Percentiles rank a stretch among this genome's conserved stretches.
Evolutionary conservation across 108 stramenopile genomes (phyloP).

Genomic region (Nannochloropsis gaditana): DNA sequence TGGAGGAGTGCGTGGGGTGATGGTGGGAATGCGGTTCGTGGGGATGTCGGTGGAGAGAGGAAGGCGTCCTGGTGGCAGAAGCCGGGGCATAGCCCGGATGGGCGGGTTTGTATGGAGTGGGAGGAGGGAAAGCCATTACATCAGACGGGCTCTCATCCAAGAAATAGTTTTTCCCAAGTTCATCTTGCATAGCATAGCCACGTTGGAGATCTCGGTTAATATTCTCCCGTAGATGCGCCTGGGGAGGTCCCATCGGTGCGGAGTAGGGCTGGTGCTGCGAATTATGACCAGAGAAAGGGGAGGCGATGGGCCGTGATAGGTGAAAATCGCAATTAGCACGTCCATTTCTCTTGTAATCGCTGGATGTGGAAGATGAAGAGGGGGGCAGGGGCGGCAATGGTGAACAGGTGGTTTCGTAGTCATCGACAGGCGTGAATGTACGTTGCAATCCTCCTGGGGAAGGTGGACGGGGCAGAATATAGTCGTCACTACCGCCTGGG

Average conservation of each 20-base stretch:
- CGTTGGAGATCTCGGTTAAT: background rate
- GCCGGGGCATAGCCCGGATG: background rate
- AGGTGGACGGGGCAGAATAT: background rate
- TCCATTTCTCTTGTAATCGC: background rate
- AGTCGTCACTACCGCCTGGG: slow-evolving; percentile 12
- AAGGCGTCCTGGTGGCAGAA: background rate
- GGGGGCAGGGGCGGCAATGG: background rate
- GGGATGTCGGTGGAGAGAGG: background rate
- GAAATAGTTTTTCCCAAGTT: background rate
- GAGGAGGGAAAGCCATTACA: background rate
- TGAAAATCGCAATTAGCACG: background rate
- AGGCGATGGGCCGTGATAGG: background rate
- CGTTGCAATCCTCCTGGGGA: background rate
- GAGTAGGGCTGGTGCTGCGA: background rate
- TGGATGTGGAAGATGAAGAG: background rate
- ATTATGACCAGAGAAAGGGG: background rate
- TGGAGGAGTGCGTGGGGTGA: background rate
- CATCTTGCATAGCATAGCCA: slow-evolving; percentile 11
- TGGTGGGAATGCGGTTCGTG: background rate
- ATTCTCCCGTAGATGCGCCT: background rate
- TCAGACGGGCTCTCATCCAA: background rate
- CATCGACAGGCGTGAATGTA: background rate
- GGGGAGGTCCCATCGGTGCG: background rate
- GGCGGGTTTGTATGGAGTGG: background rate
- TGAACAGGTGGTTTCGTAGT: background rate